Evolutionary conservation across 352 stramenopile genomes (phyloP), one percentile per base, ranked within the genome.

Genomic region (Pythium rhizo-oryzae): DNA sequence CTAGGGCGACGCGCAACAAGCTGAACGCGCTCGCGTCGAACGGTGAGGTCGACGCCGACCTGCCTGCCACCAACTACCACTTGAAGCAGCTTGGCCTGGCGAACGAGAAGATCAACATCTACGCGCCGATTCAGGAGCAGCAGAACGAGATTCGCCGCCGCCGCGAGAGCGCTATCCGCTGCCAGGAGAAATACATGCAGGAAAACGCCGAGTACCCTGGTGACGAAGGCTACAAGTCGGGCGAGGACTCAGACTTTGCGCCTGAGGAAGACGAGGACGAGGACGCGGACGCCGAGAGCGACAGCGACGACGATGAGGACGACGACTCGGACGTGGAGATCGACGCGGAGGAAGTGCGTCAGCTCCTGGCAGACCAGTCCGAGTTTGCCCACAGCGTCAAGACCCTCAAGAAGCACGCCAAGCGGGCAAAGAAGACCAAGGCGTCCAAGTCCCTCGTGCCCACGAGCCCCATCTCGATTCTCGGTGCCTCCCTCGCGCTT

Each of bases 81-180:
- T 65, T 91, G 13, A 92, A 92, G 71, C 84, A 92, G 47, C 52
- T 94, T 18, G 84, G 86, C 19, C 70, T 92, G 1, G 71, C 57
- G 33, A 72, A 87, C 50, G 75, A 92, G 44, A 90, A 91, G 71
- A 80, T 94, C 62, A 86, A 94, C 65, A 94, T 94, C 44, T 94
- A 94, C 54, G 82, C 82, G 6, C 81, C 86, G 1, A 49, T 89
- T 19, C 72, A 82, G 8, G 80, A 87, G 53, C 84, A 94, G 71
- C 70, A 92, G 71, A 54, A 81, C 28, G 81, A 91, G 62, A 75
- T 93, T 25, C 81, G 83, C 15, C 82, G 80, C 21, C 70, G 87
- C 35, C 81, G 85, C 21, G 81, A 90, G 33, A 81, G 85, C 23
- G 66, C 78, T 24, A 81, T 79, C 53, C 69, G 69, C 24, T 71